Evolutionary conservation across 2,329 filamentous ascomycete species (phyloP), one percentile per base, ranked within the genome.

Genomic region (Ascosphaera aggregata): DNA sequence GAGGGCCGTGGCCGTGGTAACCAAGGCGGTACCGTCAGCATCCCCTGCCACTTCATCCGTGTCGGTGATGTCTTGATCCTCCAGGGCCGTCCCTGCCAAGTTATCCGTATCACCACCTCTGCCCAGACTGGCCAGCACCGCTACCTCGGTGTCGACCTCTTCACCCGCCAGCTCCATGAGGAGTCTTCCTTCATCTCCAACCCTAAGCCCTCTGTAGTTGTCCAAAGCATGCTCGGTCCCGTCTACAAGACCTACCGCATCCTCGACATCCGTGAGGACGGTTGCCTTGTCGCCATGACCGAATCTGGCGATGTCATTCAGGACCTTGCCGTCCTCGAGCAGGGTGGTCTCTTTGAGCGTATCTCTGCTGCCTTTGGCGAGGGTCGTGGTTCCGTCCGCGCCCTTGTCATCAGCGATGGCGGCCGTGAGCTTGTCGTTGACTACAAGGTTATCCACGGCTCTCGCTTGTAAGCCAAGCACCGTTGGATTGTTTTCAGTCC

Each of bases 231-330:
- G 84, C 80, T 92, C 49, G 89, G 86, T 53, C 89, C 89, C 47
- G 76, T 95, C 67, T 94, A 95, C 82, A 95, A 95, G 82, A 89
- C 95, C 73, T 98, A 98, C 78, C 85, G 89, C 56, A 86, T 98
- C 58, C 78, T 98, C 45, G 89, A 98, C 69, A 78, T 98, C 62
- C 76, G 84, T 61, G 80, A 92, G 49, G 85, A 76, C 53, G 68
- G 70, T 54, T 63, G 65, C 50, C 61, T 98, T 55, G 82, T 91
- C 49, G 85, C 85, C 69, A 95, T 98, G 85, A 98, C 89, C 58
- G 89, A 98, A 78, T 81, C 77, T 48, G 85, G 89, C 53, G 86
- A 98, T 59, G 84, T 98, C 70, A 95, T 95, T 80, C 85, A 93
- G 66, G 74, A 72, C 52, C 71, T 98, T 43, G 73, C 80, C 43